Evolutionary conservation across 768 basidiomycete genomes (phyloP), one percentile per base, ranked within the genome.

Genomic region (Kockovaella imperatae): DNA sequence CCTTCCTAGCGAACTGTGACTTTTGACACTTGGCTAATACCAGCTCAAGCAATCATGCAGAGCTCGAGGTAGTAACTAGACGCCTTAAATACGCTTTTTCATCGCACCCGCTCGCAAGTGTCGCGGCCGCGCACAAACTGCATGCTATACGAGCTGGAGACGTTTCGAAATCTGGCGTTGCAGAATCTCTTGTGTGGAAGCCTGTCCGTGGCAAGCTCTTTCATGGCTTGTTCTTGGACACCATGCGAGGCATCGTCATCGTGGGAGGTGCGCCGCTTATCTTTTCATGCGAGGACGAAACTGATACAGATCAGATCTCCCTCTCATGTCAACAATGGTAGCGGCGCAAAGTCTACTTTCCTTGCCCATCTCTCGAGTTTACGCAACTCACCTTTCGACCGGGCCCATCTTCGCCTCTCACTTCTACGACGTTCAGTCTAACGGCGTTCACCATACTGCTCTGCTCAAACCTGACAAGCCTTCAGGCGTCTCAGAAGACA

Each of bases 351-450:
- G 87, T 47, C 80, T 83, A 8, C 75, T 91, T 20, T 86, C 85
- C 4, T 73, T 90, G 4, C 87, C 88, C 0, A 62, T 88, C 21
- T 78, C 89, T 42, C 62, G 75, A 75, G 1, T 80, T 77, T 63
- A 77, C 75, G 7, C 81, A 83, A 69, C 77, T 77, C 3, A 71
- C 4, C 40, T 80, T 31, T 81, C 83, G 18, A 75, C 82, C 2
- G 87, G 83, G 3, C 90, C 90, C 0, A 70, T 91, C 24, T 77
- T 90, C 36, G 84, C 86, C 5, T 79, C 86, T 6, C 85, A 91
- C 62, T 81, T 85, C 6, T 78, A 87, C 45, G 90, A 96, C 67
- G 69, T 95, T 21, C 90, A 95, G 70, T 77, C 81, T 10, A 56
- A 53, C 7, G 30, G 53, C 23, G 29, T 29, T 23, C 25, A 17